Conservation (phyloP, 345 rosid genomes). For the Salix suchowensis region DNA sequence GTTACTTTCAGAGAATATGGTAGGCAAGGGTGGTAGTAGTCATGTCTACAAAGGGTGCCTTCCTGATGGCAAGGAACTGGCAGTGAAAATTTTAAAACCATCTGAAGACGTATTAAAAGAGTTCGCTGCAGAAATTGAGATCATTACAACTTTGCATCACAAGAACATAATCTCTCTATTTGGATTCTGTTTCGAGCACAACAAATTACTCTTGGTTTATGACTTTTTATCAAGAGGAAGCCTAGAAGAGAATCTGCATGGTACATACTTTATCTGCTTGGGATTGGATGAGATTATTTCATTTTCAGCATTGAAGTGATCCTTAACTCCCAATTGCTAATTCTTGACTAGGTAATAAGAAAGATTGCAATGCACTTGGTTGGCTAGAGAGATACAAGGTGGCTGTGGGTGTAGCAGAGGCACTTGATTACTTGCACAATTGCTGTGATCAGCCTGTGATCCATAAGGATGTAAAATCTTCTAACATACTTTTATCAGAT, state of each 20-base stretch:
- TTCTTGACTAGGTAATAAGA: slow-evolving; percentile 46
- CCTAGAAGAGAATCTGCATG: slow-evolving; percentile 89
- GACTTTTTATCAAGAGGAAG: slow-evolving; percentile 89
- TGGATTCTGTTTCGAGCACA: slow-evolving; percentile 76
- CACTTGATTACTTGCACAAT: slow-evolving; percentile 78
- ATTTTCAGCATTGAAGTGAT: slow-evolving; percentile 5
- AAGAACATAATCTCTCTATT: slow-evolving; percentile 73
- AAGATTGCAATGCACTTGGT: slow-evolving; percentile 52
- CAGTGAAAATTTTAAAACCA: slow-evolving; percentile 81
- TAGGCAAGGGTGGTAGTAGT: slow-evolving; percentile 95
- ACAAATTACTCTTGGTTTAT: slow-evolving; percentile 66
- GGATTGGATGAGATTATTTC: not conserved
- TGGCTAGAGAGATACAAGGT: slow-evolving; percentile 84
- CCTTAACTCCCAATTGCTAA: slow-evolving; percentile 1
- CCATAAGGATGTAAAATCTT: slow-evolving; percentile 93
- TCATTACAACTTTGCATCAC: slow-evolving; percentile 66
- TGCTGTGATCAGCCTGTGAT: slow-evolving; percentile 61
- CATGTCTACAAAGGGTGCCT: slow-evolving; percentile 78
- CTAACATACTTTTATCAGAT: slow-evolving; percentile 82
- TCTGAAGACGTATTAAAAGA: slow-evolving; percentile 61
- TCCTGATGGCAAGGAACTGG: slow-evolving; percentile 84
- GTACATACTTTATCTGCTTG: slow-evolving; percentile 37
- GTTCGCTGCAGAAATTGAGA: slow-evolving; percentile 74
- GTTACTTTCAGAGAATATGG: slow-evolving; percentile 61
- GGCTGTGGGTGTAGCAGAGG: slow-evolving; percentile 86